These are phyloP conservation scores for Silene uniflora DNA, from an alignment of 148 eudicot genomes.

Conservation along the genomic window DNA sequence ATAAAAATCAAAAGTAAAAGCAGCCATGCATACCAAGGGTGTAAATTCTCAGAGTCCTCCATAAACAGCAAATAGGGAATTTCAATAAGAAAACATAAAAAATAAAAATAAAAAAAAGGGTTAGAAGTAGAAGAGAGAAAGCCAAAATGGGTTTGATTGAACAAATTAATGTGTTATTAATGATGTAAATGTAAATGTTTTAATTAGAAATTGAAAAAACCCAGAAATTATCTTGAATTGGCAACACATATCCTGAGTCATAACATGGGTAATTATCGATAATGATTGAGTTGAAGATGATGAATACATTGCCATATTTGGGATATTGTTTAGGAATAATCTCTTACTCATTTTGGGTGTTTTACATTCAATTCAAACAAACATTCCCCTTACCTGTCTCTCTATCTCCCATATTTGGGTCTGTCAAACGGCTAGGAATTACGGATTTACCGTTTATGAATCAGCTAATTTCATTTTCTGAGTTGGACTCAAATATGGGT, in stretches of 20 bases:
- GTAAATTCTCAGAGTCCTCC: conserved; percentile 17
- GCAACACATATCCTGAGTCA: conserved; percentile 13
- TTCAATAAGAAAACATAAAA: too few relatives aligned
- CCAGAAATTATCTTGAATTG: conserved; percentile 8
- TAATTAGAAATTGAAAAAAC: conserved; percentile 2
- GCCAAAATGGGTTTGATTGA: background rate
- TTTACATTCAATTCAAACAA: background rate
- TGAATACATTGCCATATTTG: conserved; percentile 26
- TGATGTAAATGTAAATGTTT: conserved; percentile 14
- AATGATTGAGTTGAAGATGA: conserved; percentile 9
- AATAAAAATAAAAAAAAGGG: background rate
- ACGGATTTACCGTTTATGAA: too few relatives aligned
- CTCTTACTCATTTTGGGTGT: background rate
- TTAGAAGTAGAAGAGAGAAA: background rate
- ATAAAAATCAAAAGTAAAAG: background rate
- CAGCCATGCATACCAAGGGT: conserved; percentile 16
- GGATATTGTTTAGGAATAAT: conserved; percentile 16
- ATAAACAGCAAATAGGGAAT: too few relatives aligned
- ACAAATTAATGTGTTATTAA: background rate
- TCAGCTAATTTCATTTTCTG: too few relatives aligned
- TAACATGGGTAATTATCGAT: conserved; percentile 13
- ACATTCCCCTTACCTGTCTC: background rate
- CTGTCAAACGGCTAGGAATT: too few relatives aligned
- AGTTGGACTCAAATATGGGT: too few relatives aligned
- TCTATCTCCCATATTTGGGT: background rate